phyloP scores from a whole-genome alignment of 2,329 filamentous ascomycete species.

The Fusarium sp. region DNA sequence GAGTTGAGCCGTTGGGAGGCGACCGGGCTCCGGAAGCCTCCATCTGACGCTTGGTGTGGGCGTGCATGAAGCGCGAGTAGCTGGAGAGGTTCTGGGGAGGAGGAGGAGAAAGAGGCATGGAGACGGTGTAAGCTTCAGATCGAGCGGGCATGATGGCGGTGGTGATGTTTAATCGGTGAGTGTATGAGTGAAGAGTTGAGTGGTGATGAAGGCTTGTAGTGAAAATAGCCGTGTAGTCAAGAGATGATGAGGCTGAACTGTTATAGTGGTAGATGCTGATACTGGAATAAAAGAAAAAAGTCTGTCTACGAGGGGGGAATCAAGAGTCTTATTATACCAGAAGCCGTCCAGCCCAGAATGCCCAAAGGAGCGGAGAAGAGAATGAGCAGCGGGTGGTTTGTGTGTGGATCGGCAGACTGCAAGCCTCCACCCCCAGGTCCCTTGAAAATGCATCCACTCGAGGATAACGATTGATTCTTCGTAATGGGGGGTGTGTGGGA shows the following conservation, averaged over 20 bases:
- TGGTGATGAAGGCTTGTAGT: background rate
- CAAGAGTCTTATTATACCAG: constrained; percentile 41
- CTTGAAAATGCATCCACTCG: constrained; percentile 28
- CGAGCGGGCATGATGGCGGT: constrained; percentile 49
- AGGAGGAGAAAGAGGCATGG: constrained; percentile 51
- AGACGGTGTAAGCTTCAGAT: constrained; percentile 52
- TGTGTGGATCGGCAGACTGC: constrained; percentile 10
- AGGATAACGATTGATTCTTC: constrained; percentile 14
- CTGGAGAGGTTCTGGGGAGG: constrained; percentile 61
- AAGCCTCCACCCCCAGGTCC: constrained; percentile 39
- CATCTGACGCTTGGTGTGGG: constrained; percentile 74
- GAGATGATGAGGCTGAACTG: constrained; percentile 17
- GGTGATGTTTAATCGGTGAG: background rate
- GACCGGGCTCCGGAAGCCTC: constrained; percentile 57
- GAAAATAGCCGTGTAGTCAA: background rate
- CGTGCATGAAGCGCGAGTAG: constrained; percentile 71
- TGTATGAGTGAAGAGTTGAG: background rate
- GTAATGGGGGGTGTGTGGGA: constrained; percentile 18
- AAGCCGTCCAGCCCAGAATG: constrained; percentile 1
- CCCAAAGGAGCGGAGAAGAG: constrained; percentile 24
- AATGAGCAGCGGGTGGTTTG: constrained; percentile 2
- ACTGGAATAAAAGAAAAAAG: background rate
- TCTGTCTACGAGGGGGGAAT: constrained; percentile 13
- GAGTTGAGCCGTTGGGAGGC: constrained; percentile 20
- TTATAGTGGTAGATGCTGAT: constrained; percentile 17